Conservation (phyloP, 176 grass and related monocot genomes). For the Thinopyrum elongatum region DNA sequence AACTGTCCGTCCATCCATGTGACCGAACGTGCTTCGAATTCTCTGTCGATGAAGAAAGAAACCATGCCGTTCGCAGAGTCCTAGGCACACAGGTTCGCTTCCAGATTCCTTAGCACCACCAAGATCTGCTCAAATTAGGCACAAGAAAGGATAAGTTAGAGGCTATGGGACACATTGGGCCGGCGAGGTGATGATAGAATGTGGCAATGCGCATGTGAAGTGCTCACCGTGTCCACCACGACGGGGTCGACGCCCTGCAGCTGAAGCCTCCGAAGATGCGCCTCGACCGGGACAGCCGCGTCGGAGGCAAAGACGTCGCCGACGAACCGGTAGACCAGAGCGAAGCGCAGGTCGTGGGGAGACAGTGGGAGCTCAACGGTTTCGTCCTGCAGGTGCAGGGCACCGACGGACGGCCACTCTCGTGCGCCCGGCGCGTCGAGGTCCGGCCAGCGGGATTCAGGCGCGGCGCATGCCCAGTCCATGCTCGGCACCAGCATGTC, state of each 20-base stretch:
- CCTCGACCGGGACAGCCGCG: background rate
- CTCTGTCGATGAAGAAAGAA: background rate
- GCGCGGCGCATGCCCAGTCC: background rate
- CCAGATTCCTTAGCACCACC: background rate
- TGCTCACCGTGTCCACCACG: slow-evolving; percentile 1
- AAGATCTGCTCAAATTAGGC: background rate
- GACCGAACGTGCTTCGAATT: background rate
- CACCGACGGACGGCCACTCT: too few species aligned
- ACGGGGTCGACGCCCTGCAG: background rate
- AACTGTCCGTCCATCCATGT: background rate
- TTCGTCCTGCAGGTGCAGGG: background rate
- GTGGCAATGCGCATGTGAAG: background rate
- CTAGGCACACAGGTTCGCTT: background rate
- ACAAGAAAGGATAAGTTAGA: background rate
- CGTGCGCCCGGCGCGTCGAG: background rate
- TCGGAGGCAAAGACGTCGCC: slow-evolving; percentile 5
- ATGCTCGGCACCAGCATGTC: background rate
- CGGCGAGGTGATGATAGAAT: background rate
- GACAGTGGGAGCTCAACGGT: background rate
- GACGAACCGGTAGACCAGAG: slow-evolving; percentile 8
- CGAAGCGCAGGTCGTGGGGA: background rate
- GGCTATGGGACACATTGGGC: background rate
- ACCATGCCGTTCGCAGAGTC: background rate
- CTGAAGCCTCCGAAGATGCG: background rate
- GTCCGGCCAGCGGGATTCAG: background rate